phyloP scores from a whole-genome alignment of 768 basidiomycete genomes.

The Boletales sp. region DNA sequence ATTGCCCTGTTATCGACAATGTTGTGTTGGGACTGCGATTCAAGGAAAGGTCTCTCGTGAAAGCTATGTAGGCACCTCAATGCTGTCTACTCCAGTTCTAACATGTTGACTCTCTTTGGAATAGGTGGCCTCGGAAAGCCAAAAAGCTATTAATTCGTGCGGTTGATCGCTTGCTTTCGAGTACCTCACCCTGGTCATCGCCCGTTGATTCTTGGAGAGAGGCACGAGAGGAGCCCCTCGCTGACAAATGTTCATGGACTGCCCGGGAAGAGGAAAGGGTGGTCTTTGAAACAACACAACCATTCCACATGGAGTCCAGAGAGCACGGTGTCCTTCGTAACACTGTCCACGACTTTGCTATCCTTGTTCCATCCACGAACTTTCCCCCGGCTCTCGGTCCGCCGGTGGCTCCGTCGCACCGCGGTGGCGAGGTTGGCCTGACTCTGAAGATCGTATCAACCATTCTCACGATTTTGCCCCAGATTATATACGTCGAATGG shows the following conservation, averaged over 20 bases:
- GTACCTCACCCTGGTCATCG: neutral
- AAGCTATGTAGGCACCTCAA: slow-evolving; percentile 4
- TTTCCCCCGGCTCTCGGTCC: slow-evolving; percentile 7
- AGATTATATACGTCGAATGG: slow-evolving; percentile 4
- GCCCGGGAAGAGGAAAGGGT: slow-evolving; percentile 16
- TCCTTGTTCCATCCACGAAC: slow-evolving; percentile 21
- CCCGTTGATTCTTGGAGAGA: neutral
- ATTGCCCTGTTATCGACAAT: slow-evolving; percentile 5
- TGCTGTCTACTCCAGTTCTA: neutral
- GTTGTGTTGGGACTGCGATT: slow-evolving; percentile 11
- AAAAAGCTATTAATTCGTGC: neutral
- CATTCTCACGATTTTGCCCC: neutral
- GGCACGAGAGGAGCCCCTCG: neutral
- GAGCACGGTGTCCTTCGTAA: neutral
- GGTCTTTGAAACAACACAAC: slow-evolving; percentile 14
- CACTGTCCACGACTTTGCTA: slow-evolving; percentile 8
- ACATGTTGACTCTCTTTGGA: neutral
- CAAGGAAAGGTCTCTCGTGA: slow-evolving; percentile 19
- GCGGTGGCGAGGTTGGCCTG: too few species aligned
- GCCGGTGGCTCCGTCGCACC: too few species aligned
- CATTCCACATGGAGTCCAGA: neutral
- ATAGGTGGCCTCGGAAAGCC: slow-evolving; percentile 5
- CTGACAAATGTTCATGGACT: slow-evolving; percentile 14
- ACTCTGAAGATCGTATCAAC: too few species aligned
- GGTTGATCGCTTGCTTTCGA: too few species aligned